A percentile compares a stretch with the other conserved stretches of the same genome.
These are phyloP conservation scores for Oryza nivara DNA, from an alignment of 176 grass and related monocot genomes.

Conservation along the genomic window DNA sequence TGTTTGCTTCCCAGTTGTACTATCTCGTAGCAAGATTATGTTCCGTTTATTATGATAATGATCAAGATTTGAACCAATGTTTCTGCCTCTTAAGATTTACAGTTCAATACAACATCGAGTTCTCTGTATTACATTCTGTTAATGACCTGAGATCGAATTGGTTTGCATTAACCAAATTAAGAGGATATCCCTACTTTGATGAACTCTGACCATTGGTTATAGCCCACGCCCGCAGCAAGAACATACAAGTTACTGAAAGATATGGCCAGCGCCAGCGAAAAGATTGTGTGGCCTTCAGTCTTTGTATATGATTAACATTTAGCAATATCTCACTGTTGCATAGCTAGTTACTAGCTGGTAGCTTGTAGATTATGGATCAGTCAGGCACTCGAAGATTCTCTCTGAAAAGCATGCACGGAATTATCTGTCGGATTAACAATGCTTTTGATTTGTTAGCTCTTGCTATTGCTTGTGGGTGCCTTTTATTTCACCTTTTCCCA, in stretches of 20 bases:
- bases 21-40: slow-evolving; percentile 14
- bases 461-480: neutral
- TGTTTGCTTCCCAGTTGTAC: neutral
- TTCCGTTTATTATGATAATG: neutral
- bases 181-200: neutral
- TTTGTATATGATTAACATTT: neutral
- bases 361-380: slow-evolving; percentile 3
- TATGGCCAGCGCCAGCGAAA: neutral
- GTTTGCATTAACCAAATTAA: slow-evolving; percentile 1
- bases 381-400: neutral
- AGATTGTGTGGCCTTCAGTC: neutral
- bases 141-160: neutral
- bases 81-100: neutral
- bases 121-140: neutral
- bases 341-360: neutral
- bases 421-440: neutral
- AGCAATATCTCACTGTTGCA: neutral
- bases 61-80: neutral
- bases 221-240: neutral
- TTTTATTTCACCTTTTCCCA: neutral
- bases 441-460: neutral
- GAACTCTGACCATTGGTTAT: slow-evolving; percentile 6
- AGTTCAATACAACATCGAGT: slow-evolving; percentile 2
- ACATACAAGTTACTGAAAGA: neutral
- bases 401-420: neutral